Percentiles rank a stretch among this genome's conserved stretches.
Evolutionary conservation across 805 yeast genomes (phyloP).

Genomic region (Candida xyloterini): DNA sequence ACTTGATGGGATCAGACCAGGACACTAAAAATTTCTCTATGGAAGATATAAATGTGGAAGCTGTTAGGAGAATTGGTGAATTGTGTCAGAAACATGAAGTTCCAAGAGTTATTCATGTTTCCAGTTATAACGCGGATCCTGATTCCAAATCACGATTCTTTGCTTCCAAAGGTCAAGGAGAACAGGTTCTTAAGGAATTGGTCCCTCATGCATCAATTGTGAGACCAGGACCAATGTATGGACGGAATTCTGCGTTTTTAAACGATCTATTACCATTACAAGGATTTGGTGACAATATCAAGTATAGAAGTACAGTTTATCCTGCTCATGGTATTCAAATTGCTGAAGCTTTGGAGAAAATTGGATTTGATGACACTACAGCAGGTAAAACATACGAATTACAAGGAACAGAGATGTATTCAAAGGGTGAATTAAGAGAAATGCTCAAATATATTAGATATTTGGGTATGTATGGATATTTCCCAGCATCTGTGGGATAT

Average conservation of each 20-base stretch:
- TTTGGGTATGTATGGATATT: conserved; percentile 34
- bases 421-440: conserved; percentile 62
- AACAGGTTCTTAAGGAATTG: conserved; percentile 62
- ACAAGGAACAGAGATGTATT: conserved; percentile 64
- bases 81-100: conserved; percentile 69
- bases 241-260: conserved; percentile 68
- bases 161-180: conserved; percentile 79
- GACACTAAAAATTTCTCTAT: conserved; percentile 76
- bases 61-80: conserved; percentile 71
- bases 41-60: conserved; percentile 81
- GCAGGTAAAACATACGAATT: conserved; percentile 74
- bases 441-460: conserved; percentile 53
- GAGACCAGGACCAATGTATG: conserved; percentile 79
- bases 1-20: conserved; percentile 73
- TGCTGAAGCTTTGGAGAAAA: conserved; percentile 72
- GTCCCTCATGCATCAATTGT: conserved; percentile 79
- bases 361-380: conserved; percentile 79
- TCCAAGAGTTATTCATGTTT: conserved; percentile 73
- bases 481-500: conserved; percentile 37
- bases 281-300: conserved; percentile 61
- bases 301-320: conserved; percentile 59
- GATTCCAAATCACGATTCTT: conserved; percentile 66
- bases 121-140: conserved; percentile 72
- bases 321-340: conserved; percentile 81
- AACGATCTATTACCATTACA: conserved; percentile 55